Evolutionary conservation across 495 filamentous ascomycete species (phyloP).

Genomic region (Emericellopsis terricola): DNA sequence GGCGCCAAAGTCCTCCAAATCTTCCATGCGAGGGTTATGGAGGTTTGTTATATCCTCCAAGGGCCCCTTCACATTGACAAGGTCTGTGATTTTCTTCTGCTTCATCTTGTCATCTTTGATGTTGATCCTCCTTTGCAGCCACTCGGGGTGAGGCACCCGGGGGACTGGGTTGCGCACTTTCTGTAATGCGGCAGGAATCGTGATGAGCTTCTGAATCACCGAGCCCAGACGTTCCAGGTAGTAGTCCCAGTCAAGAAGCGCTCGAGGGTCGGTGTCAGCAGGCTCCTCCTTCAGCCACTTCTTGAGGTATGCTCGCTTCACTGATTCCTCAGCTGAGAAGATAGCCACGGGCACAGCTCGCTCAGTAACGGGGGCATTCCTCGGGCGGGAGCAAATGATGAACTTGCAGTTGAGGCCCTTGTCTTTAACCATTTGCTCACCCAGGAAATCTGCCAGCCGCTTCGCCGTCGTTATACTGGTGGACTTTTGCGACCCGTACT

Average conservation of each 20-base stretch:
- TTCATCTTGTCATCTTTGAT: conserved; percentile 93
- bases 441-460: conserved; percentile 86
- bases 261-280: conserved; percentile 75
- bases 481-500: conserved; percentile 90
- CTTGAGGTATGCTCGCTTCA: conserved; percentile 76
- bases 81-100: conserved; percentile 94
- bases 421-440: conserved; percentile 97
- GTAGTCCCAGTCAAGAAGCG: conserved; percentile 87
- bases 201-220: conserved; percentile 96
- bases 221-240: conserved; percentile 89
- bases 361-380: conserved; percentile 83
- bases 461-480: conserved; percentile 98
- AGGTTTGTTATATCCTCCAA: conserved; percentile 59
- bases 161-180: conserved; percentile 91
- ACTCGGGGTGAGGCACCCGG: conserved; percentile 84
- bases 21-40: conserved; percentile 29
- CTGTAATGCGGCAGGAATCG: conserved; percentile 89
- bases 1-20: conserved; percentile 75
- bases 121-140: conserved; percentile 85
- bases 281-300: conserved; percentile 96
- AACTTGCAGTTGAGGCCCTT: conserved; percentile 99
- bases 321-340: conserved; percentile 77
- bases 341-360: conserved; percentile 90
- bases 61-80: conserved; percentile 54
- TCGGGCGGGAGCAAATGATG: conserved; percentile 81